These are phyloP conservation scores for Dothiorella sarmentorum DNA, from an alignment of 2,329 filamentous ascomycete species.

Conservation along the genomic window DNA sequence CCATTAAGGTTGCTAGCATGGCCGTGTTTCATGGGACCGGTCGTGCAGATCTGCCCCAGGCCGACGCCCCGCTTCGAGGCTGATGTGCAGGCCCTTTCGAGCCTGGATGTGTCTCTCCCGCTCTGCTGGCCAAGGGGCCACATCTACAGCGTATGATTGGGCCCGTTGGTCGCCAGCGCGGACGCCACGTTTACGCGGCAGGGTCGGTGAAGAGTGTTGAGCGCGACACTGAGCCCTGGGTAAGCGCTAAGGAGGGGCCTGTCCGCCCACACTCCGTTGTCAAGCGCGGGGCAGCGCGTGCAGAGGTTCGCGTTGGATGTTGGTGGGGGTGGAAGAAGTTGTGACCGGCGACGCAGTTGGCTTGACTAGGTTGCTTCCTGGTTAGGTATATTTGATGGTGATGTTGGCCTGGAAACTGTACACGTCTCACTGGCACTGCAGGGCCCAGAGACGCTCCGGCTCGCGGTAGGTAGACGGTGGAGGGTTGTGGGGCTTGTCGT, in stretches of 20 bases:
- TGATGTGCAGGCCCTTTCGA: conserved; percentile 23
- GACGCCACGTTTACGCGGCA: conserved; percentile 29
- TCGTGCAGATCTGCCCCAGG: conserved; percentile 31
- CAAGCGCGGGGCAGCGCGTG: too few species aligned
- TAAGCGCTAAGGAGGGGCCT: conserved; percentile 31
- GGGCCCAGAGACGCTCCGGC: too few species aligned
- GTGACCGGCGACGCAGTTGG: conserved; percentile 32
- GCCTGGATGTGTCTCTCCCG: too few species aligned
- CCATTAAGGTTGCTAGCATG: conserved; percentile 30
- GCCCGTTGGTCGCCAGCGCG: conserved; percentile 30
- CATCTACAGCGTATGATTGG: too few species aligned
- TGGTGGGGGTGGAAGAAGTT: conserved; percentile 30
- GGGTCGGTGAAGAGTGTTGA: conserved; percentile 34
- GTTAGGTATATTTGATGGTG: too few species aligned
- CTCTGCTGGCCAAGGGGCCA: too few species aligned
- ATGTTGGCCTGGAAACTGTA: conserved; percentile 34
- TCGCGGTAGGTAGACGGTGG: too few species aligned
- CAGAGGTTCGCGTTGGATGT: conserved; percentile 19
- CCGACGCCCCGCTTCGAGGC: conserved; percentile 25
- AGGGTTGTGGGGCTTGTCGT: too few species aligned
- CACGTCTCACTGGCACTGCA: conserved; percentile 34
- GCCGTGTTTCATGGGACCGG: conserved; percentile 28
- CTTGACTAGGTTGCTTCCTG: too few species aligned
- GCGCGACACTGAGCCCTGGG: conserved; percentile 29
- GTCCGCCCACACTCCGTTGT: conserved; percentile 30